These are phyloP conservation scores for Paraconiothyrium sp. DNA, from an alignment of 2,329 filamentous ascomycete genomes.

Conservation along the genomic window DNA sequence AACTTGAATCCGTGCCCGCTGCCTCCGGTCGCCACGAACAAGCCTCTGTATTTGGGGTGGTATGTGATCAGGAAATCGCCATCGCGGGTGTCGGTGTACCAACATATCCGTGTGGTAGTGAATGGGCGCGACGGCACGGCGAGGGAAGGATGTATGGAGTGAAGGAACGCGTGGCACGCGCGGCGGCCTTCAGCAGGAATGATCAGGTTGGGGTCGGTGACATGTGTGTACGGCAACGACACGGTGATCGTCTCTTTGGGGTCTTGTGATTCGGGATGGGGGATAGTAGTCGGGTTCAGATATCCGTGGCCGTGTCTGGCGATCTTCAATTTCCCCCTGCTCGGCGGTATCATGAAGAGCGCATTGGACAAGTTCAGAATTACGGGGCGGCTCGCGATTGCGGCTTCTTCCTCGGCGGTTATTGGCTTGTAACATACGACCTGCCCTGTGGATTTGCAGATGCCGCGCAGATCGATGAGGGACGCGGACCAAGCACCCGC, in stretches of 20 bases:
- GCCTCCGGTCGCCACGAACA: constrained; percentile 70
- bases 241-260: constrained; percentile 51
- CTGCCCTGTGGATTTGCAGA: constrained; percentile 83
- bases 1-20: constrained; percentile 72
- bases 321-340: constrained; percentile 55
- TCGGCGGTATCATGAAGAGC: constrained; percentile 78
- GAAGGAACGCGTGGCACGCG: constrained; percentile 44
- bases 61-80: constrained; percentile 66
- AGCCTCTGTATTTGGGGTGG: constrained; percentile 59
- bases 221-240: constrained; percentile 59
- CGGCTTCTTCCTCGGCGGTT: constrained; percentile 73
- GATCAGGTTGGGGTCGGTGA: constrained; percentile 59
- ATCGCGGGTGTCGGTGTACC: constrained; percentile 66
- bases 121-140: constrained; percentile 53
- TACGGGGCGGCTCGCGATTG: constrained; percentile 73
- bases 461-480: constrained; percentile 79
- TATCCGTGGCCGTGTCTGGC: constrained; percentile 63
- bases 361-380: constrained; percentile 76
- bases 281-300: constrained; percentile 56
- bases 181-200: constrained; percentile 46
- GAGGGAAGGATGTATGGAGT: constrained; percentile 40
- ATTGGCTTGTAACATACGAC: constrained; percentile 80
- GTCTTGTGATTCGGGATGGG: constrained; percentile 55
- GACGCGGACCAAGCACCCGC: constrained; percentile 87
- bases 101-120: constrained; percentile 61